These are phyloP conservation scores for Acmispon strigosus DNA, from an alignment of 306 rosid species.

Conservation along the genomic window DNA sequence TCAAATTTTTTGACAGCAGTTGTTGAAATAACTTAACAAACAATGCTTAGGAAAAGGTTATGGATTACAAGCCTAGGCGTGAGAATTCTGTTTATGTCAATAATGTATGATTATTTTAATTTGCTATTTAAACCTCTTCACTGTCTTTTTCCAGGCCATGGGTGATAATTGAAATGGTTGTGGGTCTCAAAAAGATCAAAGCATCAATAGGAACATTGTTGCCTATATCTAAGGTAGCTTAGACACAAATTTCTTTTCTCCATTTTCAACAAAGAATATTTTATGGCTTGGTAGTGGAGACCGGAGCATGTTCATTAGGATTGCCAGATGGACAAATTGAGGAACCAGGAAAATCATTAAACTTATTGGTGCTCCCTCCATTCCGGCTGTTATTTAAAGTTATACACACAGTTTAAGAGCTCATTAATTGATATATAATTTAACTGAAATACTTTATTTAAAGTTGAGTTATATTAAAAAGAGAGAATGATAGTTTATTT, in stretches of 20 bases:
- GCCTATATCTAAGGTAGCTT: slow-evolving; percentile 43
- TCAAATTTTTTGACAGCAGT: neutral
- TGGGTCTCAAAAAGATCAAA: slow-evolving; percentile 22
- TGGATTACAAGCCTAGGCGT: neutral
- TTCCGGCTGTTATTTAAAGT: too few relatives aligned
- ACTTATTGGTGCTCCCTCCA: too few relatives aligned
- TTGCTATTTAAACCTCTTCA: neutral
- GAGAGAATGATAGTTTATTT: too few relatives aligned
- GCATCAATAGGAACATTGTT: slow-evolving; percentile 37
- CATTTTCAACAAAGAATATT: neutral
- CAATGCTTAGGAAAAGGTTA: neutral
- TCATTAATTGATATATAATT: too few relatives aligned
- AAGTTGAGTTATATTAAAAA: too few relatives aligned
- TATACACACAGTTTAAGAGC: too few relatives aligned
- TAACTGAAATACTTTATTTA: too few relatives aligned
- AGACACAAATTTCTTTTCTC: neutral
- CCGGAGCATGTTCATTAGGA: neutral
- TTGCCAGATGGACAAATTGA: neutral
- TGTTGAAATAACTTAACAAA: neutral
- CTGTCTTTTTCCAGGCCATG: slow-evolving; percentile 64
- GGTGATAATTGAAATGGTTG: slow-evolving; percentile 43
- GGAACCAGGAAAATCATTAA: neutral
- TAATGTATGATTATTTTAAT: neutral
- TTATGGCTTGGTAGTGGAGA: neutral
- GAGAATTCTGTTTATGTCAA: neutral